phyloP scores from a whole-genome alignment of 176 grass and related monocot genomes.

The Cenchrus purpureus region DNA sequence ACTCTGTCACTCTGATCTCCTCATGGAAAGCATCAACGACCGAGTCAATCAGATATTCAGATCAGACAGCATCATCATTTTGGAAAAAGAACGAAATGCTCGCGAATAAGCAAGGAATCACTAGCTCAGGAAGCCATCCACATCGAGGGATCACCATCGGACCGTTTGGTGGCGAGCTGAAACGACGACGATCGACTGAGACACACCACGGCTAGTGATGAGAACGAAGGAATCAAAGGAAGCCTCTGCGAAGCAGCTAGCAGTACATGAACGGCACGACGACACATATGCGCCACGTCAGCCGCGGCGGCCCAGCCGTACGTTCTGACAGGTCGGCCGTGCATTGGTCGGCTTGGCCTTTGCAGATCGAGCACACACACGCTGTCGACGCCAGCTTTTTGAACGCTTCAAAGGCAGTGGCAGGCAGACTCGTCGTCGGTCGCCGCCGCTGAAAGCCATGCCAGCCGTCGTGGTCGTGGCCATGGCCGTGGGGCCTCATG shows the following conservation, averaged over 20 bases:
- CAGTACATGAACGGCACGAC: too few species aligned
- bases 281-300: too few species aligned
- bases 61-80: not conserved
- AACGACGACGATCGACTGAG: not conserved
- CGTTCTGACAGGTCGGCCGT: too few species aligned
- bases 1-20: too few species aligned
- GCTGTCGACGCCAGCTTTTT: not conserved
- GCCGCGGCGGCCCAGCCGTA: too few species aligned
- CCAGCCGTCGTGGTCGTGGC: not conserved
- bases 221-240: too few species aligned
- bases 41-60: too few species aligned
- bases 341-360: too few species aligned
- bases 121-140: not conserved
- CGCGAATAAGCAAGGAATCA: not conserved
- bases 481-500: too few species aligned
- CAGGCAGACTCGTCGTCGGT: not conserved
- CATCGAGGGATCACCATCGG: not conserved
- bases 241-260: too few species aligned
- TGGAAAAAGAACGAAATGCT: not conserved
- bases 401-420: not conserved
- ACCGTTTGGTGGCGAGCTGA: conserved; percentile 19
- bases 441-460: not conserved
- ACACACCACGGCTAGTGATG: too few species aligned
- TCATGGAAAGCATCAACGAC: too few species aligned
- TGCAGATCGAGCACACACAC: not conserved